Conservation (phyloP, 1,139 yeast genomes). For the Magnusiomyces tetraspermus region DNA sequence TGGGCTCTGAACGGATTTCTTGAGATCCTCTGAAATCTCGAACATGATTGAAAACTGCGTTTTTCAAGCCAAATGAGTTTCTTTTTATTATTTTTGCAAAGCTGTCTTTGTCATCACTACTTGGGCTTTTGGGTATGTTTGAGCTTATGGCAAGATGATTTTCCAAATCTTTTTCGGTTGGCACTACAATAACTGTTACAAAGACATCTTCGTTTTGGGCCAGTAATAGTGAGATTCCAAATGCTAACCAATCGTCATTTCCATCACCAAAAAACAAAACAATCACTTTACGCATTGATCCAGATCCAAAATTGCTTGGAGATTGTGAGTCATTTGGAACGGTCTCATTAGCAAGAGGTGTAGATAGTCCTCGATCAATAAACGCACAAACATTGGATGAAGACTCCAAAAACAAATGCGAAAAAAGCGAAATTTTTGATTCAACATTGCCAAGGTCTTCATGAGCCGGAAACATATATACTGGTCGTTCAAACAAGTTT, state of each 20-base stretch:
- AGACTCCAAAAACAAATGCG: conserved; percentile 9
- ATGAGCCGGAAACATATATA: background rate
- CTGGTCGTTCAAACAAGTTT: conserved; percentile 6
- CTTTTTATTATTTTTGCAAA: too few species aligned
- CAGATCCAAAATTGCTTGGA: background rate
- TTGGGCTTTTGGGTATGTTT: background rate
- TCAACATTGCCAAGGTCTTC: conserved; percentile 10
- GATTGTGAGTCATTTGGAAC: too few species aligned
- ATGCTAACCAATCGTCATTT: conserved; percentile 10
- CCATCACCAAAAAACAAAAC: conserved; percentile 12
- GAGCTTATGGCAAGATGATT: background rate
- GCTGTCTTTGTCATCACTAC: too few species aligned
- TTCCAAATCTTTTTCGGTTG: background rate
- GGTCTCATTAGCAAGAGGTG: background rate
- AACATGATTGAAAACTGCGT: too few species aligned
- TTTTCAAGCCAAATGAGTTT: too few species aligned
- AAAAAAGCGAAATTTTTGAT: conserved; percentile 14
- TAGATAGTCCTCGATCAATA: conserved; percentile 17
- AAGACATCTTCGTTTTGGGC: conserved; percentile 11
- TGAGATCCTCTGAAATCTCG: too few species aligned
- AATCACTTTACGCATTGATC: conserved; percentile 1
- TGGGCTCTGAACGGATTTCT: too few species aligned
- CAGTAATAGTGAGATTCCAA: conserved; percentile 10
- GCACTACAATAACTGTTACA: conserved; percentile 7
- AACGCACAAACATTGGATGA: conserved; percentile 12